Conservation (phyloP, 176 grass and related monocot genomes). For the Ensete glaucum region DNA sequence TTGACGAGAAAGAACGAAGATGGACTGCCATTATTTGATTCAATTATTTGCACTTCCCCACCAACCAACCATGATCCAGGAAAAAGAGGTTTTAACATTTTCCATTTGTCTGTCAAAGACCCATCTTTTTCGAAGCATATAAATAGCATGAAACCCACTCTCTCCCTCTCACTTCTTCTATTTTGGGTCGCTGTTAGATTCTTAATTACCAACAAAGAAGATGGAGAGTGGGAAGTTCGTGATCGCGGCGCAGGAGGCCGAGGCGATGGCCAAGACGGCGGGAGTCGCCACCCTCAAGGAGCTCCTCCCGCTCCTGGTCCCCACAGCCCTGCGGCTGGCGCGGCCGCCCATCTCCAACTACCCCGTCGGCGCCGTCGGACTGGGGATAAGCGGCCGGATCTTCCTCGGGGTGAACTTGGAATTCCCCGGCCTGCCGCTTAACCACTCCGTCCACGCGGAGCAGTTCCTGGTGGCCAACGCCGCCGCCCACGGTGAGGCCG, state of each 20-base stretch:
- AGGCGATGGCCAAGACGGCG: conserved; percentile 31
- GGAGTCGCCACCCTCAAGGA: conserved; percentile 44
- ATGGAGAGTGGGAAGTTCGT: conserved; percentile 29
- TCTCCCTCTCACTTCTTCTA: too few species aligned
- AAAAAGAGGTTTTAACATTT: too few species aligned
- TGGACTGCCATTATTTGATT: too few species aligned
- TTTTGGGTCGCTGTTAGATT: too few species aligned
- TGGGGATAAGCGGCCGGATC: conserved; percentile 64
- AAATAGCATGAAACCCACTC: too few species aligned
- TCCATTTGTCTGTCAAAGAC: too few species aligned
- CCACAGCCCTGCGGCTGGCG: conserved; percentile 47
- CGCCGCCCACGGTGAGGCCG: conserved; percentile 47
- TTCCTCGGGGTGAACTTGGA: conserved; percentile 87
- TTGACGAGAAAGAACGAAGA: too few species aligned
- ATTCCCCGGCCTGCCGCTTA: conserved; percentile 50
- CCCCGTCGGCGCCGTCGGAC: conserved; percentile 67
- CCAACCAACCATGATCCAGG: too few species aligned
- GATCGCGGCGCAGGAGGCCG: conserved; percentile 55
- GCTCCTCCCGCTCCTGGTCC: conserved; percentile 57
- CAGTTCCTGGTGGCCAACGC: conserved; percentile 83
- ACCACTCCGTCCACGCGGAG: conserved; percentile 74
- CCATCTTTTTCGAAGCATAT: too few species aligned
- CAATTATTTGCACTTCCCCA: too few species aligned
- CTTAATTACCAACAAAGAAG: too few species aligned
- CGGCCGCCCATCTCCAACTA: conserved; percentile 57